Evolutionary conservation across 108 stramenopile species (phyloP).

Genomic region (Cyclotella atomus): DNA sequence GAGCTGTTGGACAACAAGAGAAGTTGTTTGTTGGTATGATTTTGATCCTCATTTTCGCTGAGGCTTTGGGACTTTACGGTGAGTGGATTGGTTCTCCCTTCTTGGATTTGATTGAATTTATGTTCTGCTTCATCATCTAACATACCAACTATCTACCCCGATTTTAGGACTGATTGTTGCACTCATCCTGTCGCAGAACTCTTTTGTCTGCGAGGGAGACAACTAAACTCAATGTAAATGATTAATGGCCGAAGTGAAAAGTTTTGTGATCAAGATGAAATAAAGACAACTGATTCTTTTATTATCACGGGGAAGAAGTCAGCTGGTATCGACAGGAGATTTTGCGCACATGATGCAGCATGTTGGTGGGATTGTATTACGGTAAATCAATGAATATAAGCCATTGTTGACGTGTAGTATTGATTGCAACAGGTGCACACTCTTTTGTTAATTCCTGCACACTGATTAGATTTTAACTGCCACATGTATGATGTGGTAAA

Average conservation of each 20-base stretch:
- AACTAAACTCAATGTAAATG: conserved; percentile 55
- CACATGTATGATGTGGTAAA: too few species aligned
- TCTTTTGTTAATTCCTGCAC: too few species aligned
- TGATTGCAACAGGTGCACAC: too few species aligned
- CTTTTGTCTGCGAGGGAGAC: conserved; percentile 83
- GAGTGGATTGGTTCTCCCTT: not conserved
- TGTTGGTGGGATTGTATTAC: not conserved
- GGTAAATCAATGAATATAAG: not conserved
- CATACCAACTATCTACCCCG: too few species aligned
- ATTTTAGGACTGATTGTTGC: conserved; percentile 94
- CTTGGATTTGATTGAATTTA: not conserved
- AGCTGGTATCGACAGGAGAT: not conserved
- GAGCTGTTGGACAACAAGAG: conserved; percentile 98
- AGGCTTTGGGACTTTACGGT: conserved; percentile 98
- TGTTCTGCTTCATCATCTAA: conserved; percentile 72
- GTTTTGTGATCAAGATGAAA: too few species aligned
- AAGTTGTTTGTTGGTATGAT: conserved; percentile 99
- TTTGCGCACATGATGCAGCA: conserved; percentile 8
- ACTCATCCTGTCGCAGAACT: conserved; percentile 96
- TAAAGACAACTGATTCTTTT: too few species aligned
- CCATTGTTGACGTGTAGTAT: not conserved
- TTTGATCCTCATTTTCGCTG: conserved; percentile 99
- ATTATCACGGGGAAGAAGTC: too few species aligned
- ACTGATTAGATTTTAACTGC: too few species aligned
- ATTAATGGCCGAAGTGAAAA: too few species aligned